Evolutionary conservation across 2,329 filamentous ascomycete species (phyloP).

Genomic region (Nigrograna mackinnonii): DNA sequence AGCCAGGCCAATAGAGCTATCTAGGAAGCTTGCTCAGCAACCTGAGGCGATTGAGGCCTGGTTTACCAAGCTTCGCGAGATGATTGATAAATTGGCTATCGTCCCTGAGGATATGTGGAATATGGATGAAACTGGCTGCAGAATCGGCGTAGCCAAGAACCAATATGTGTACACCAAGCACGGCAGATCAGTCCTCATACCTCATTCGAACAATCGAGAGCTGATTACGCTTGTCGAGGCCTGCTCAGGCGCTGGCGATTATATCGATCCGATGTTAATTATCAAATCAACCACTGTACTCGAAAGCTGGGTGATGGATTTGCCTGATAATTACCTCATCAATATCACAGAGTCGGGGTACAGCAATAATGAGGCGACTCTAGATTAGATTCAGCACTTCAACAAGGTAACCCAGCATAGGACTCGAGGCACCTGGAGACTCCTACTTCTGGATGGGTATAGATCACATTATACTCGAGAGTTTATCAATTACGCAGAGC

Average conservation of each 20-base stretch:
- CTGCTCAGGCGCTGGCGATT: constrained; percentile 9
- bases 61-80: not conserved
- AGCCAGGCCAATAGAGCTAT: too few species aligned
- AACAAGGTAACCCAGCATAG: constrained; percentile 26
- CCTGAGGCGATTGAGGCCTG: not conserved
- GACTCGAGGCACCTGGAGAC: constrained; percentile 24
- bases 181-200: constrained; percentile 4
- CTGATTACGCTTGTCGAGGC: constrained; percentile 12
- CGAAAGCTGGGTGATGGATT: constrained; percentile 10
- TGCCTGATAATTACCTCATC: constrained; percentile 29
- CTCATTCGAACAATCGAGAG: constrained; percentile 14
- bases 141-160: constrained; percentile 10
- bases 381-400: constrained; percentile 42
- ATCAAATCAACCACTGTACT: constrained; percentile 10
- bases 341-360: constrained; percentile 33
- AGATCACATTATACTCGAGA: constrained; percentile 2
- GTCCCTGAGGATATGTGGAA: constrained; percentile 13
- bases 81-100: not conserved
- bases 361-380: constrained; percentile 36
- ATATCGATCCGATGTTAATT: constrained; percentile 16
- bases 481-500: constrained; percentile 5
- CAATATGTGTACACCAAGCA: constrained; percentile 8
- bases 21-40: too few species aligned
- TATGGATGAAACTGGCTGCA: constrained; percentile 29
- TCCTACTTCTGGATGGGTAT: constrained; percentile 9